Base-by-base conservation (phyloP, 768 basidiomycete species). In the Tricholoma furcatifolium region DNA sequence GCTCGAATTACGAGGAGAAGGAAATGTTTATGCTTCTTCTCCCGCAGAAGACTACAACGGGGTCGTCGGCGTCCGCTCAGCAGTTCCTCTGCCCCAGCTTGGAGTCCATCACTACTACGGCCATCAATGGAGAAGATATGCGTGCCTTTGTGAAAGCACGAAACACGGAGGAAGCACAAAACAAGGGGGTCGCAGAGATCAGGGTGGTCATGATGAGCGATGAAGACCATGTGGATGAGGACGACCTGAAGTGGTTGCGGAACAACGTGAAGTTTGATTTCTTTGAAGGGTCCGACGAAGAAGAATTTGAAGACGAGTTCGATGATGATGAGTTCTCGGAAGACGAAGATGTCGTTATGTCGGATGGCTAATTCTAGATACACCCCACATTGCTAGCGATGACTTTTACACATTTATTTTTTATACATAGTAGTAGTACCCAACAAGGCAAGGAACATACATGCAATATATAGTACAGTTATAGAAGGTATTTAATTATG, bases 251-350 rank as follows among this genome's bases (percentile, higher is more conserved):
- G 36, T 88, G 85, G 85, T 60, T 88, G 35, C 70, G 64, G 46
- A 64, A 65, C 5, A 71, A 85, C 57, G 45, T 83, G 52, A 67
- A 67, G 30, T 73, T 87, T 14, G 78, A 79, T 10, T 77, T 72
- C 55, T 87, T 84, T 54, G 83, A 82, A 52, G 74, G 80, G 31
- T 83, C 82, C n/a, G n/a, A n/a, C n/a, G n/a, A n/a, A n/a, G n/a
- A n/a, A 27, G 84, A 81, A 45, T 70, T 68, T 23, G 77, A 77
- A 31, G 71, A 71, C 17, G 70, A 66, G 35, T 61, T 65, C n/a
- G 61, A 70, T 15, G 70, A 65, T 11, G 64, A 66, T 0, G 62
- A 64, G 2, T 62, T 59, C 42, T 63, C 63, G n/a, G 55, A 58
- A n/a, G 61, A 62, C n/a, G 54, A 63, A 3, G 50, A 51, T 4